Conservation (phyloP, 2,329 filamentous ascomycete genomes). For the Raffaelea arxii region DNA sequence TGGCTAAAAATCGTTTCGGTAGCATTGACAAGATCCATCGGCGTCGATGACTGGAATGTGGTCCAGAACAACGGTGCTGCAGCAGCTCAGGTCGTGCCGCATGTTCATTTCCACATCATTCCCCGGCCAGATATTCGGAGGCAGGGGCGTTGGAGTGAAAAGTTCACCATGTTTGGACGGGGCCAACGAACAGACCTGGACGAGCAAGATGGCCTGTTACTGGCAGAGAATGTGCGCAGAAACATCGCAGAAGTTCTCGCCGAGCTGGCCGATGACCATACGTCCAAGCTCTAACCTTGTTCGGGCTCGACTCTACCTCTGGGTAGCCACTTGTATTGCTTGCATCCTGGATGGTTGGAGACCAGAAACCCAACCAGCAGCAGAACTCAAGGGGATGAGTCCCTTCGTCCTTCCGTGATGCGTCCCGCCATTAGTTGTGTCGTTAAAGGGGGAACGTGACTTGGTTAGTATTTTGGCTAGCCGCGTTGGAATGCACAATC, state of each 20-base stretch:
- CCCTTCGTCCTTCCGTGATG: too few species aligned
- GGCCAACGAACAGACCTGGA: constrained; percentile 65
- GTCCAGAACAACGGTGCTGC: constrained; percentile 91
- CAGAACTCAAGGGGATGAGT: too few species aligned
- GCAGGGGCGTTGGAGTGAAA: constrained; percentile 44
- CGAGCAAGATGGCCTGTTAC: constrained; percentile 56
- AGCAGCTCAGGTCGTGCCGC: constrained; percentile 84
- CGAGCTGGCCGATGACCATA: too few species aligned
- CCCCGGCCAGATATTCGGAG: constrained; percentile 62
- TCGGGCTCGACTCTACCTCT: too few species aligned
- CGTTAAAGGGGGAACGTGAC: too few species aligned
- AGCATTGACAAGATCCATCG: constrained; percentile 59
- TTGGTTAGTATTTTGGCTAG: too few species aligned
- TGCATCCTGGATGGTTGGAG: too few species aligned
- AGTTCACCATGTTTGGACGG: constrained; percentile 76
- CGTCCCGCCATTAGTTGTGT: too few species aligned
- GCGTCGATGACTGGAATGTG: constrained; percentile 82
- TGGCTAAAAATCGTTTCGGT: constrained; percentile 63
- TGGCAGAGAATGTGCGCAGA: constrained; percentile 33
- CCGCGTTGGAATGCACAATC: too few species aligned
- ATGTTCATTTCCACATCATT: constrained; percentile 93
- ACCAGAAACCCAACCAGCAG: too few species aligned
- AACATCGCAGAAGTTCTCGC: constrained; percentile 11
- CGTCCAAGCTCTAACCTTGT: too few species aligned
- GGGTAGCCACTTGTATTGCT: too few species aligned